A percentile compares a stretch with the other conserved stretches of the same genome.
These are phyloP conservation scores for Lignosus rhinocerotis DNA, from an alignment of 1,284 basidiomycete genomes.

Conservation along the genomic window DNA sequence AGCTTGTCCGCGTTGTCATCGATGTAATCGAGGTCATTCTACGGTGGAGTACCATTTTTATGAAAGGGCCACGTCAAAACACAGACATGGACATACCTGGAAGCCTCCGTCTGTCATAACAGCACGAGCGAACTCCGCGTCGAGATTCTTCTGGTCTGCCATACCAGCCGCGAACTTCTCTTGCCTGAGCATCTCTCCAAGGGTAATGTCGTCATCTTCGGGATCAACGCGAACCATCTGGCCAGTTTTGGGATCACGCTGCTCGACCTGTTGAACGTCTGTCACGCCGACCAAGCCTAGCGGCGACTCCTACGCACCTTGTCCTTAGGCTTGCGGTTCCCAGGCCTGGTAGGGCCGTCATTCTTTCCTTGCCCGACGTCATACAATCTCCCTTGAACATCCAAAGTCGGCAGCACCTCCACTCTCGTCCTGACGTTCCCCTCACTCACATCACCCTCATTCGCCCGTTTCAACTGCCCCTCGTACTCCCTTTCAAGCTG, in stretches of 20 bases:
- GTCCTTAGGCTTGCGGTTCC: conserved; percentile 78
- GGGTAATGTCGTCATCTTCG: conserved; percentile 84
- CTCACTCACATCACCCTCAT: conserved; percentile 42
- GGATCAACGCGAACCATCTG: conserved; percentile 84
- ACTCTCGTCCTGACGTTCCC: conserved; percentile 59
- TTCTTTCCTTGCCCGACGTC: conserved; percentile 81
- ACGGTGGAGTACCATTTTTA: background rate
- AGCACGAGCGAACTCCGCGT: conserved; percentile 85
- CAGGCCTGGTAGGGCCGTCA: conserved; percentile 48
- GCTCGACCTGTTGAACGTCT: conserved; percentile 68
- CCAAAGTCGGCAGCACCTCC: conserved; percentile 88
- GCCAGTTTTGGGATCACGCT: conserved; percentile 85
- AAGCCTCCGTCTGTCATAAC: conserved; percentile 89
- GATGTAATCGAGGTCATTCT: conserved; percentile 91
- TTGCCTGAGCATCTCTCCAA: conserved; percentile 92
- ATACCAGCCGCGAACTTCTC: conserved; percentile 90
- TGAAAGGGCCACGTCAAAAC: background rate
- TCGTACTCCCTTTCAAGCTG: conserved; percentile 87
- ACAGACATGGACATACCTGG: conserved; percentile 50
- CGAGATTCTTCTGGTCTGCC: conserved; percentile 87
- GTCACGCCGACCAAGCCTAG: background rate
- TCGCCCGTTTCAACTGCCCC: conserved; percentile 52
- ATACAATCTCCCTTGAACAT: conserved; percentile 85
- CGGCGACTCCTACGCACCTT: conserved; percentile 50
- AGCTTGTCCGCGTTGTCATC: conserved; percentile 96